These are phyloP conservation scores for Fagopyrum tataricum DNA, from an alignment of 148 eudicot genomes.

Conservation along the genomic window DNA sequence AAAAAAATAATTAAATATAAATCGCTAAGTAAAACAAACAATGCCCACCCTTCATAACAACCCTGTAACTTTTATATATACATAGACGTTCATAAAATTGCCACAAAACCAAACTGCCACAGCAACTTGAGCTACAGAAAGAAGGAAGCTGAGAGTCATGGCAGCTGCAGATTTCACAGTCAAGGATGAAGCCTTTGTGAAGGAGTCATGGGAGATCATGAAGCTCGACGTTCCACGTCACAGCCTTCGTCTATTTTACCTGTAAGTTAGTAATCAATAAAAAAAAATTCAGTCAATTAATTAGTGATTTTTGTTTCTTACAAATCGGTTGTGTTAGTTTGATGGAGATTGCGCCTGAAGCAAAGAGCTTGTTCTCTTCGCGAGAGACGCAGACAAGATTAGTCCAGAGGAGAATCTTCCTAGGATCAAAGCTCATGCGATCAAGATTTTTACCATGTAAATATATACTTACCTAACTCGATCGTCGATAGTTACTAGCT, in stretches of 20 bases:
- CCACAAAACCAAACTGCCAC: no score
- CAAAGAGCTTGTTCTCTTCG: neutral
- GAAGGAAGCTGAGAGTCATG: no score
- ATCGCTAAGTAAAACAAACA: no score
- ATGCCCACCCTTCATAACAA: no score
- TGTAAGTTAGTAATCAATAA: neutral
- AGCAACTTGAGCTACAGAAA: no score
- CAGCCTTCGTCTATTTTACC: conserved; percentile 4
- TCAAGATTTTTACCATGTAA: neutral
- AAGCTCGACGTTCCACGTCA: conserved; percentile 6
- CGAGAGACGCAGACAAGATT: neutral
- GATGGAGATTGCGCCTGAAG: neutral
- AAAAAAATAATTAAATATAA: no score
- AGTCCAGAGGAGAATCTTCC: neutral
- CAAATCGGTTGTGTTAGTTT: neutral
- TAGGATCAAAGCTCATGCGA: neutral
- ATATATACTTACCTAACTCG: no score
- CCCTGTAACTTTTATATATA: no score
- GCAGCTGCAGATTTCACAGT: neutral
- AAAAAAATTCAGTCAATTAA: no score
- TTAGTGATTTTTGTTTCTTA: no score
- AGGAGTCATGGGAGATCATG: conserved; percentile 7
- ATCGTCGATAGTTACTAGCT: no score
- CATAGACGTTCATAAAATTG: no score
- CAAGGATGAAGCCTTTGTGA: neutral